Percentiles rank a stretch among this genome's conserved stretches.
Conservation (phyloP, 306 rosid species). For the Quercus robur region DNA sequence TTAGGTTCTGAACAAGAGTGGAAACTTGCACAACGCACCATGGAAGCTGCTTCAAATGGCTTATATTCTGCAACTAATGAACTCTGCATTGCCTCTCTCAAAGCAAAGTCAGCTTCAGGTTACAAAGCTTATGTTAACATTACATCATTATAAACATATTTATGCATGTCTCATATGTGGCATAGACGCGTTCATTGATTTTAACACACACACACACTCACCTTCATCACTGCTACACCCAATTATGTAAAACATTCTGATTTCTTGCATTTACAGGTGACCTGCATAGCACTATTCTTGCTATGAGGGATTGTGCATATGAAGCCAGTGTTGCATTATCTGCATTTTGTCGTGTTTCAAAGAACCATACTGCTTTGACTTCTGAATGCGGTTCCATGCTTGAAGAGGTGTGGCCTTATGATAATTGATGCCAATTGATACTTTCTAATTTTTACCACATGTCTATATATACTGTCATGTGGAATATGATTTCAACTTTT, state of each 20-base stretch:
- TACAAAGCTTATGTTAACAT: slow-evolving; percentile 5
- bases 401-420: slow-evolving; percentile 65
- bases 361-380: slow-evolving; percentile 84
- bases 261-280: slow-evolving; percentile 49
- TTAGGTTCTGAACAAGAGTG: slow-evolving; percentile 94
- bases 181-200: not conserved
- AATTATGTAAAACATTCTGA: slow-evolving; percentile 11
- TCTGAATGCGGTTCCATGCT: slow-evolving; percentile 99
- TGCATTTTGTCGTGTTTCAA: slow-evolving; percentile 66
- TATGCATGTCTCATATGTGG: slow-evolving; percentile 12
- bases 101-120: slow-evolving; percentile 94
- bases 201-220: not conserved
- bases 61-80: slow-evolving; percentile 70
- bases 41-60: slow-evolving; percentile 85
- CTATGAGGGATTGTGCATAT: slow-evolving; percentile 84
- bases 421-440: slow-evolving; percentile 10
- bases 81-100: slow-evolving; percentile 69
- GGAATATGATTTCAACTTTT: not conserved
- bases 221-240: too few relatives aligned
- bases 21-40: slow-evolving; percentile 82
- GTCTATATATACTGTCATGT: not conserved
- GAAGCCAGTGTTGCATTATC: slow-evolving; percentile 71
- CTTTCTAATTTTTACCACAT: not conserved
- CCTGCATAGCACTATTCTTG: slow-evolving; percentile 71
- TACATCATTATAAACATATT: slow-evolving; percentile 9